Conservation (phyloP, 2,329 filamentous ascomycete species). For the Boeremia lycopersici region DNA sequence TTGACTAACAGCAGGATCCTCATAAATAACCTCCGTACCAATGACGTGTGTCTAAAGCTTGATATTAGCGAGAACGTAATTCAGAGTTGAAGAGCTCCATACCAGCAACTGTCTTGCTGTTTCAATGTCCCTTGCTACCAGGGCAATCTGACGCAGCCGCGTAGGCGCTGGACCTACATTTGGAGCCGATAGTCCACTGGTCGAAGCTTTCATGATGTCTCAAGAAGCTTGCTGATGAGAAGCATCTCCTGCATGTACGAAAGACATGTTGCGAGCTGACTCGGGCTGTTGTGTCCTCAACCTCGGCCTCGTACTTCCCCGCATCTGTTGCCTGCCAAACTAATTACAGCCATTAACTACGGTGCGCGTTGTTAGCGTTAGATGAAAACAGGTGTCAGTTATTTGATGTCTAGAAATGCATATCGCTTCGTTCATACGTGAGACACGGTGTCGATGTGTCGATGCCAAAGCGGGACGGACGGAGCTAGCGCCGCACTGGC, state of each 20-base stretch:
- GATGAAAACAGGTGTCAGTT: no score
- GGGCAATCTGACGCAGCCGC: conserved; percentile 44
- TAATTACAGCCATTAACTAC: not conserved
- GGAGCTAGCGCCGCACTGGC: not conserved
- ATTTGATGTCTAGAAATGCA: not conserved
- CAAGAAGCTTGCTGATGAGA: not conserved
- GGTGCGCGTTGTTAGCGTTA: not conserved
- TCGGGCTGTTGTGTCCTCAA: not conserved
- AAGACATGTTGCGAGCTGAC: not conserved
- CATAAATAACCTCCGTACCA: conserved; percentile 49
- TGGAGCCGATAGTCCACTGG: not conserved
- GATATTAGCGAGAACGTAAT: not conserved
- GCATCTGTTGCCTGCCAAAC: not conserved
- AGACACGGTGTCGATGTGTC: not conserved
- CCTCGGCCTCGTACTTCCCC: conserved; percentile 12
- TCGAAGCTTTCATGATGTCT: not conserved
- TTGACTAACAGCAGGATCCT: conserved; percentile 47
- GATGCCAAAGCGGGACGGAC: not conserved
- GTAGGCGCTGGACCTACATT: conserved; percentile 28
- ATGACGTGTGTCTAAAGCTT: conserved; percentile 42
- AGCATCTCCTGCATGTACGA: not conserved
- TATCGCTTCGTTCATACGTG: not conserved
- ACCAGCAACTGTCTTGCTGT: conserved; percentile 33
- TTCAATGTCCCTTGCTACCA: conserved; percentile 41
- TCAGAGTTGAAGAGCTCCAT: conserved; percentile 1